Base-by-base conservation (phyloP, 1,284 basidiomycete species). In the Pseudozyma tsukubaensis region DNA sequence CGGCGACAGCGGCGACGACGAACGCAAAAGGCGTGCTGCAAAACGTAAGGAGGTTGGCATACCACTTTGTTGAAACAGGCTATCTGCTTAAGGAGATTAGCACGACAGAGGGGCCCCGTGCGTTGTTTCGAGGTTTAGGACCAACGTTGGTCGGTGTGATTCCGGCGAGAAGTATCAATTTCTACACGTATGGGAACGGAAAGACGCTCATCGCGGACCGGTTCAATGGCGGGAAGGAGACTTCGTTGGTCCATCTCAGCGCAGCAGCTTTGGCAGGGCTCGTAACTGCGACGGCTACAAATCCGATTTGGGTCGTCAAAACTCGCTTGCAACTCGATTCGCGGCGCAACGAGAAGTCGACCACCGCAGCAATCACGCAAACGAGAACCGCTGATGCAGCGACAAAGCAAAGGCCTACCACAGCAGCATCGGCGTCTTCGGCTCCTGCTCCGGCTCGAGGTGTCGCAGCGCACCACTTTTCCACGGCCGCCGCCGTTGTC, bases 221-320 rank as follows among this genome's bases (percentile, higher is more conserved):
- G 18, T 93, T 97, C 86, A 94, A 95, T 82, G 79, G 64, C 24
- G 92, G 94, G 1, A 86, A 89, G 66, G 94, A 97, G 85, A 94
- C 93, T 83, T 88, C 92, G 0, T 88, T 89, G 66, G 90, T 99
- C 0, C 95, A 99, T 84, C 89, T 99, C 14, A 81, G 87, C 6
- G 92, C 96, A 0, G 97, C 95, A 0, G 92, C 94, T 0, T 83
- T 91, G 5, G 96, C 96, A 0, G 88, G 88, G 8, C 86, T 98
- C 72, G 88, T 89, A 34, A 99, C 96, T 0, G 89, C 94, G 1
- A 92, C 94, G 0, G 93, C 90, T 11, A 98, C 96, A 16, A 98
- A 98, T 84, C 96, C 96, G 0, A 97, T 99, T 48, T 99, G 96
- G 96, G 95, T 99, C 42, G 93, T 99, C 76, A 98, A 98, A 86